These are phyloP conservation scores for Phytophthora pini DNA, from an alignment of 352 stramenopile genomes.

Conservation along the genomic window DNA sequence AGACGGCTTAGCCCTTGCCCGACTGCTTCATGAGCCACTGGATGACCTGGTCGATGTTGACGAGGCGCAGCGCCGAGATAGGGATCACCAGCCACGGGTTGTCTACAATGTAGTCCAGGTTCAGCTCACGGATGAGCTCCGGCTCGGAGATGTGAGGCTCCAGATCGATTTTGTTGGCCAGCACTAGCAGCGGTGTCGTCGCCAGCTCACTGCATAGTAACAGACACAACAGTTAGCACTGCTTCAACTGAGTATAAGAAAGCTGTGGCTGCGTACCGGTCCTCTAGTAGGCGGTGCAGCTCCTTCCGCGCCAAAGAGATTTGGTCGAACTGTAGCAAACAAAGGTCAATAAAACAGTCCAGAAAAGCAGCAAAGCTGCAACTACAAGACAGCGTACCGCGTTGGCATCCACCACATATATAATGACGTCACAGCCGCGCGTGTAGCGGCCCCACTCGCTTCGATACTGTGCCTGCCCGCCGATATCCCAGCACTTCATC, in stretches of 20 bases:
- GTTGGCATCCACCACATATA: slow-evolving; percentile 98
- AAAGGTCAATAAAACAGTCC: slow-evolving; percentile 6
- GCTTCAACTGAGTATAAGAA: background rate
- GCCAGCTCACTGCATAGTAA: slow-evolving; percentile 65
- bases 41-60: slow-evolving; percentile 98
- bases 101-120: slow-evolving; percentile 99
- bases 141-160: slow-evolving; percentile 92
- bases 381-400: slow-evolving; percentile 67
- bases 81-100: slow-evolving; percentile 99
- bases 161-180: slow-evolving; percentile 99
- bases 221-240: slow-evolving; percentile 15
- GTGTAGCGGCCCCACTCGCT: slow-evolving; percentile 95
- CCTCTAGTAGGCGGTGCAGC: slow-evolving; percentile 93
- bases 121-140: slow-evolving; percentile 94
- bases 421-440: slow-evolving; percentile 98
- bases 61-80: slow-evolving; percentile 96
- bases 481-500: slow-evolving; percentile 99
- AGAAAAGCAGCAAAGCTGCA: background rate
- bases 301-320: slow-evolving; percentile 95
- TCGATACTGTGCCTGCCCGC: slow-evolving; percentile 96
- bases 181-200: slow-evolving; percentile 95
- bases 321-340: slow-evolving; percentile 87
- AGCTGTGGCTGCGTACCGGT: slow-evolving; percentile 72
- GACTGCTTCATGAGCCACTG: slow-evolving; percentile 97
- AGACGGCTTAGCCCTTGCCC: slow-evolving; percentile 76